Evolutionary conservation across 495 filamentous ascomycete genomes (phyloP), one percentile per base, ranked within the genome.

Genomic region (Saxispiralis lemnorum): DNA sequence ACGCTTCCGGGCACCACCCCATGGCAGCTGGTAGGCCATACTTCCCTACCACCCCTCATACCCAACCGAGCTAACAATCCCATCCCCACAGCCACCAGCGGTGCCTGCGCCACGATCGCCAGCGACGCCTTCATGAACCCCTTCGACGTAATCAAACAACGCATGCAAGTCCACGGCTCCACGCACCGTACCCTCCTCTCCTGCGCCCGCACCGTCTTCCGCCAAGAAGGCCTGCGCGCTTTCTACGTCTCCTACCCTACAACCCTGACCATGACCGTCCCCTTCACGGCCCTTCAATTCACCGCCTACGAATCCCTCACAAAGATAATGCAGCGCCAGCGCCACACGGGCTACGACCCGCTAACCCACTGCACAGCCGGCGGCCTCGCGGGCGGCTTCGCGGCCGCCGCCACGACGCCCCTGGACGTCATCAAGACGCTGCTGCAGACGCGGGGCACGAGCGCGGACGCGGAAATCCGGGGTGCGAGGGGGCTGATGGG

Each of bases 211-310:
- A 73, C 80, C 39, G 78, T 96, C 39, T 95, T 93, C 66, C 73
- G 68, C 48, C 78, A 74, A 41, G 89, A 99, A 62, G 89, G 89
- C 28, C 59, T 96, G 38, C 70, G 73, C 16, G 89, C 89, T 33
- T 99, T 99, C 68, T 99, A 96, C 68, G 75, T 96, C 54, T 99
- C 89, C 35, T 99, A 99, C 61, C 89, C 89, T 7, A 99, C 92
- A 17, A 96, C 89, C 9, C 69, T 99, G 16, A 88, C 81, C 61
- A 99, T 99, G 92, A 96, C 88, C 9, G 84, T 99, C 19, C 89
- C 89, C 7, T 95, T 94, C 63, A 96, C 88, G 13, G 88, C 88
- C 7, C 73, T 92, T 12, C 89, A 97, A 60, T 95, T 97, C 60
- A 79, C 88, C 44, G 86, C 85, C 36, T 97, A 96, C 70, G 89